Evolutionary conservation across 306 rosid species (phyloP).

Genomic region (Quercus mongolica): DNA sequence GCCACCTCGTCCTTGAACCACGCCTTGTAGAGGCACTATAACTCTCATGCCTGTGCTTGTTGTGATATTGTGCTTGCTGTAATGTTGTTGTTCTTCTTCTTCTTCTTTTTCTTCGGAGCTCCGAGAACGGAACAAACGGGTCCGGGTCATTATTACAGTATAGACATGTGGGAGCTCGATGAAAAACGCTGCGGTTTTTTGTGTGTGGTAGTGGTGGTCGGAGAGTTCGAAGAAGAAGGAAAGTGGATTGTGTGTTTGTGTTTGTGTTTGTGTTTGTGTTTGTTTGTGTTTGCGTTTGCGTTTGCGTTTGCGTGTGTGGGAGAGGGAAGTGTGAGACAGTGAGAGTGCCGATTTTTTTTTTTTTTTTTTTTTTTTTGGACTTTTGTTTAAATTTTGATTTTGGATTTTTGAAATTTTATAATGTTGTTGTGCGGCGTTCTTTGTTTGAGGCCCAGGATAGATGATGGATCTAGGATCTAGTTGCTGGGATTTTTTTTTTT

Average conservation of each 20-base stretch:
- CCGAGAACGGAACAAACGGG: constrained; percentile 6
- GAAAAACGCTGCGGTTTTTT: neutral
- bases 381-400: too few species aligned
- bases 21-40: constrained; percentile 85
- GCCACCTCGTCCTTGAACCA: constrained; percentile 90
- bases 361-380: neutral
- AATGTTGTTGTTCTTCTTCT: constrained; percentile 9
- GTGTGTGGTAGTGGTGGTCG: constrained; percentile 20
- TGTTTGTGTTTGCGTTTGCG: too few species aligned
- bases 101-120: constrained; percentile 5
- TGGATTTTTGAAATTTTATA: neutral
- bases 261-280: too few species aligned
- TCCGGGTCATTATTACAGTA: constrained; percentile 38
- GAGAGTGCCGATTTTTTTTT: neutral
- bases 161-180: neutral
- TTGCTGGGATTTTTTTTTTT: constrained; percentile 9
- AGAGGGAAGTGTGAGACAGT: neutral
- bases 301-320: neutral
- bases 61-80: constrained; percentile 17
- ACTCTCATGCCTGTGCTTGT: constrained; percentile 74
- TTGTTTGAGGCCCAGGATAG: constrained; percentile 23
- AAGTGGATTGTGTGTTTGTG: neutral
- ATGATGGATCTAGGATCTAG: constrained; percentile 18
- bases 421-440: constrained; percentile 15
- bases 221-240: constrained; percentile 22